Evolutionary conservation across 306 rosid species (phyloP).

Genomic region (Luffa aegyptiaca): DNA sequence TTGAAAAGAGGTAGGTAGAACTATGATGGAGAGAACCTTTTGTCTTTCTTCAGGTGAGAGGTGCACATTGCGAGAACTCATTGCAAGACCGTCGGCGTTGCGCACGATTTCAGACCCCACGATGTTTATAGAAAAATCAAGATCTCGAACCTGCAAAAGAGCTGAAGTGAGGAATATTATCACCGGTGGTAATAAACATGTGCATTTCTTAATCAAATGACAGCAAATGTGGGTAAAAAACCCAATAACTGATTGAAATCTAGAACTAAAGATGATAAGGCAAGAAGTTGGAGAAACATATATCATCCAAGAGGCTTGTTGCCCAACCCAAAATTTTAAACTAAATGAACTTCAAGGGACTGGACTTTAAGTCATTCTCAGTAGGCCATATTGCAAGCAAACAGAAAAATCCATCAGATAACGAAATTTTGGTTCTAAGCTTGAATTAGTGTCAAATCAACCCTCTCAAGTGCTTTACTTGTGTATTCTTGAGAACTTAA

Average conservation of each 20-base stretch:
- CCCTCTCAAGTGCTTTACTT: neutral
- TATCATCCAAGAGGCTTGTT: neutral
- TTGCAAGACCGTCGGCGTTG: conserved; percentile 72
- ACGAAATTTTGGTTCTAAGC: neutral
- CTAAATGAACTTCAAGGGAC: neutral
- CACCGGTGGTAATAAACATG: neutral
- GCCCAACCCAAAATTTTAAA: neutral
- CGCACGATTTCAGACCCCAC: conserved; percentile 63
- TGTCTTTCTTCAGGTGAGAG: conserved; percentile 66
- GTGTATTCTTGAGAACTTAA: neutral
- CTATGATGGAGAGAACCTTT: conserved; percentile 31
- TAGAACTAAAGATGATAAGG: neutral
- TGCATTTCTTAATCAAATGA: neutral
- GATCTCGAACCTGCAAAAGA: conserved; percentile 67
- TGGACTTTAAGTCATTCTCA: neutral
- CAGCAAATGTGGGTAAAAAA: neutral
- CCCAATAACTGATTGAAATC: neutral
- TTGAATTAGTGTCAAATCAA: neutral
- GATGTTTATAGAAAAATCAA: conserved; percentile 63
- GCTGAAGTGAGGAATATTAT: neutral
- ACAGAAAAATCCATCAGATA: neutral
- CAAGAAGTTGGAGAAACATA: neutral
- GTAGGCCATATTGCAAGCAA: neutral
- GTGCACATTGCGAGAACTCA: conserved; percentile 89
- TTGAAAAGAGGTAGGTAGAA: neutral